These are phyloP conservation scores for Aspergillaceae sp. DNA, from an alignment of 2,329 filamentous ascomycete genomes.

Conservation along the genomic window DNA sequence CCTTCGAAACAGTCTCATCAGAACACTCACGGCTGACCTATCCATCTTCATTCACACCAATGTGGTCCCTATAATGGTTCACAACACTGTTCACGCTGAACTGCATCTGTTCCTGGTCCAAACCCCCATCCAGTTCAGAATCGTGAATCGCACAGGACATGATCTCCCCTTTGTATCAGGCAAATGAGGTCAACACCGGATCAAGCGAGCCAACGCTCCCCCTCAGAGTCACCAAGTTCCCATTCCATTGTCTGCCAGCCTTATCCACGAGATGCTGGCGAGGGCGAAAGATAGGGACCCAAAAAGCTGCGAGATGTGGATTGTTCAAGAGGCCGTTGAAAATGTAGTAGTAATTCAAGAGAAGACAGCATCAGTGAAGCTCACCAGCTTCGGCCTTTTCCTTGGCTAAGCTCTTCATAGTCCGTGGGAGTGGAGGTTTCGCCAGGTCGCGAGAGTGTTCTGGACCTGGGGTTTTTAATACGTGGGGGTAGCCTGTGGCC, in stretches of 20 bases:
- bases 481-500: constrained; percentile 9
- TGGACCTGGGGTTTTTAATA: constrained; percentile 16
- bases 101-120: constrained; percentile 14
- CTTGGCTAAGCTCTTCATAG: constrained; percentile 10
- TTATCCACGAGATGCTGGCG: constrained; percentile 15
- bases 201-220: constrained; percentile 14
- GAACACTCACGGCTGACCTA: constrained; percentile 7
- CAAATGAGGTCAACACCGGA: constrained; percentile 5
- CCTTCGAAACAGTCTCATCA: constrained; percentile 2
- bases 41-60: constrained; percentile 13
- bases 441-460: constrained; percentile 5
- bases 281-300: constrained; percentile 9
- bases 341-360: constrained; percentile 16
- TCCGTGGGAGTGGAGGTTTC: constrained; percentile 9
- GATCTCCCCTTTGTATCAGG: constrained; percentile 3
- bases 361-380: constrained; percentile 8
- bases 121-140: constrained; percentile 6
- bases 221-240: constrained; percentile 14
- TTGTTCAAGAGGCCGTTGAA: constrained; percentile 17
- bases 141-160: constrained; percentile 12
- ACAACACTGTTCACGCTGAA: constrained; percentile 12
- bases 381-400: constrained; percentile 13
- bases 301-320: constrained; percentile 13
- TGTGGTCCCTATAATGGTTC: constrained; percentile 12
- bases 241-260: constrained; percentile 16